Evolutionary conservation across 345 rosid genomes (phyloP).

Genomic region (Eucalyptus rudis): DNA sequence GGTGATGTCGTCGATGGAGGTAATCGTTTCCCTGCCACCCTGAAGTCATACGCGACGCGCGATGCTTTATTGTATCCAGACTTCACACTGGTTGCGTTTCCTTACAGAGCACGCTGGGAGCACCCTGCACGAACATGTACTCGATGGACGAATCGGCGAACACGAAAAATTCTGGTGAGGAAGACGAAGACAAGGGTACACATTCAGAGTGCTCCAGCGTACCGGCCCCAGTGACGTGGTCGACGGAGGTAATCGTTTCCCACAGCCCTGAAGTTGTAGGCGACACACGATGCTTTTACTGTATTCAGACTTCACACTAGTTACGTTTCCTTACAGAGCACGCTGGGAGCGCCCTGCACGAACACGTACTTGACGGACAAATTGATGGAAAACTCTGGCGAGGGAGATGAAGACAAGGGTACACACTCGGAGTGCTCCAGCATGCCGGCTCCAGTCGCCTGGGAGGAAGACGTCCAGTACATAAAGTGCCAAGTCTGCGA

Average conservation of each 20-base stretch:
- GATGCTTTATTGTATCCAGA: neutral
- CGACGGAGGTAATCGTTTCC: no score
- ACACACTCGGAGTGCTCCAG: slow-evolving; percentile 17
- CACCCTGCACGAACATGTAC: slow-evolving; percentile 58
- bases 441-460: slow-evolving; percentile 34
- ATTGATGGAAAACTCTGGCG: slow-evolving; percentile 35
- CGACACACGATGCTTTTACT: no score
- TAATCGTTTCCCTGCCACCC: neutral
- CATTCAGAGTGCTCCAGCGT: no score
- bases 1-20: slow-evolving; percentile 73
- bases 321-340: slow-evolving; percentile 29
- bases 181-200: slow-evolving; percentile 24
- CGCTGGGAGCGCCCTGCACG: slow-evolving; percentile 95
- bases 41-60: neutral
- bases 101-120: slow-evolving; percentile 86
- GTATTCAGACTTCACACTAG: neutral
- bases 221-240: no score
- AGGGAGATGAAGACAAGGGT: slow-evolving; percentile 34
- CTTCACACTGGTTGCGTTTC: neutral
- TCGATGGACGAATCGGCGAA: slow-evolving; percentile 71
- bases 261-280: no score
- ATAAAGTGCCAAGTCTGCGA: slow-evolving; percentile 89
- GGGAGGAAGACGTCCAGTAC: slow-evolving; percentile 73
- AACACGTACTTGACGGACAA: slow-evolving; percentile 58
- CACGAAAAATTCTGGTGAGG: slow-evolving; percentile 31